phyloP scores from a whole-genome alignment of 2,329 filamentous ascomycete genomes.

The Fusarium solani-melongenae region DNA sequence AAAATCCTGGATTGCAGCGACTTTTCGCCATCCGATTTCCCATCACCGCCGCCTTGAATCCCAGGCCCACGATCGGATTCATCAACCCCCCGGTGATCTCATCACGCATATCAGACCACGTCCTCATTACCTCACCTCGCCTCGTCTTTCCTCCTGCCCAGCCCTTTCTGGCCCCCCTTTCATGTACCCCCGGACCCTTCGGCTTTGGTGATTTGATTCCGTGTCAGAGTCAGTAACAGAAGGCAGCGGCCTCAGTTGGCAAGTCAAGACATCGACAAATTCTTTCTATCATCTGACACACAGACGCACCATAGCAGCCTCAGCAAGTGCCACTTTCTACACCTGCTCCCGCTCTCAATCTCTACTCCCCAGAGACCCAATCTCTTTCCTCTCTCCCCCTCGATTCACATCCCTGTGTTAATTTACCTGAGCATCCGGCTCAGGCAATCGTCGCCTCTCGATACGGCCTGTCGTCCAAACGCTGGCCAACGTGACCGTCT shows the following conservation, averaged over 20 bases:
- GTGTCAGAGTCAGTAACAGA: conserved; percentile 22
- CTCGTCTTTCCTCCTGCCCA: neutral
- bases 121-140: conserved; percentile 28
- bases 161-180: conserved; percentile 12
- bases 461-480: conserved; percentile 35
- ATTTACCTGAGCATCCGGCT: conserved; percentile 4
- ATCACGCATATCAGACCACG: conserved; percentile 43
- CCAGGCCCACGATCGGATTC: conserved; percentile 1
- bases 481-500: conserved; percentile 36
- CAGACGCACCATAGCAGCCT: conserved; percentile 6
- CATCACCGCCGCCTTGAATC: neutral
- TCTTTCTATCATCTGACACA: conserved; percentile 21
- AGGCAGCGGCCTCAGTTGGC: neutral
- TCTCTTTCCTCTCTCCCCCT: conserved; percentile 21
- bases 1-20: neutral
- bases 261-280: neutral
- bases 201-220: conserved; percentile 30
- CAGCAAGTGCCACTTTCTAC: conserved; percentile 29
- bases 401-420: conserved; percentile 3
- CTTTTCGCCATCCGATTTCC: neutral
- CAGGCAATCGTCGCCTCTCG: conserved; percentile 3
- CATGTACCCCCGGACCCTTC: conserved; percentile 10
- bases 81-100: conserved; percentile 33
- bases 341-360: conserved; percentile 13
- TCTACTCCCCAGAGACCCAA: conserved; percentile 15